Evolutionary conservation across 75 land plant species (phyloP).

Genomic region (Pinus taeda): DNA sequence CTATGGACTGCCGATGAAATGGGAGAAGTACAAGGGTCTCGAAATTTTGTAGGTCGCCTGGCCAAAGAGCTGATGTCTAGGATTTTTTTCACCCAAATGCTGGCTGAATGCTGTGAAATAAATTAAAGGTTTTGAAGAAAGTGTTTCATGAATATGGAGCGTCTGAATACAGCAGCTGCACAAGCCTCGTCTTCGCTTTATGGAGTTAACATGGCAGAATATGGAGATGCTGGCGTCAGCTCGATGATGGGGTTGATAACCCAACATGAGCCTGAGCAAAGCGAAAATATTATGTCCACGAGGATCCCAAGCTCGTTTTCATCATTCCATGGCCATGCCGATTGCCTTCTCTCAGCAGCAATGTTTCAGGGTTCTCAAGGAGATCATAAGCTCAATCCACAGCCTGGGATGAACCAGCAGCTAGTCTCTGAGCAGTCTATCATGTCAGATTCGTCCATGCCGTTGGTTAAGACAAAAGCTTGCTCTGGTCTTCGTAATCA

Average conservation of each 20-base stretch:
- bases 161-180: constrained; percentile 2
- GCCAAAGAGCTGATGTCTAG: too few species aligned
- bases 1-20: too few species aligned
- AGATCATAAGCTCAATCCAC: background rate
- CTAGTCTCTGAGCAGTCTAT: background rate
- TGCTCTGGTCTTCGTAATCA: background rate
- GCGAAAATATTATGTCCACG: background rate
- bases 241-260: constrained; percentile 9
- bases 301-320: constrained; percentile 2
- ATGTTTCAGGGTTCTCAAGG: background rate
- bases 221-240: constrained; percentile 5
- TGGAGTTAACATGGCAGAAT: constrained; percentile 7
- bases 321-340: background rate
- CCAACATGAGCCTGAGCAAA: too few species aligned
- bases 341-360: background rate
- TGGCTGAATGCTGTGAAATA: too few species aligned
- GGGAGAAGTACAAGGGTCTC: too few species aligned
- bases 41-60: too few species aligned
- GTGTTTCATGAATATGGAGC: background rate
- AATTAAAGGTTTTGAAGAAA: too few species aligned
- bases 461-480: background rate
- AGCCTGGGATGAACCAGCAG: background rate
- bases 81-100: too few species aligned
- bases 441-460: background rate
- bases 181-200: background rate